Base-by-base conservation (phyloP, 805 yeast genomes). In the Metschnikowia borealis region DNA sequence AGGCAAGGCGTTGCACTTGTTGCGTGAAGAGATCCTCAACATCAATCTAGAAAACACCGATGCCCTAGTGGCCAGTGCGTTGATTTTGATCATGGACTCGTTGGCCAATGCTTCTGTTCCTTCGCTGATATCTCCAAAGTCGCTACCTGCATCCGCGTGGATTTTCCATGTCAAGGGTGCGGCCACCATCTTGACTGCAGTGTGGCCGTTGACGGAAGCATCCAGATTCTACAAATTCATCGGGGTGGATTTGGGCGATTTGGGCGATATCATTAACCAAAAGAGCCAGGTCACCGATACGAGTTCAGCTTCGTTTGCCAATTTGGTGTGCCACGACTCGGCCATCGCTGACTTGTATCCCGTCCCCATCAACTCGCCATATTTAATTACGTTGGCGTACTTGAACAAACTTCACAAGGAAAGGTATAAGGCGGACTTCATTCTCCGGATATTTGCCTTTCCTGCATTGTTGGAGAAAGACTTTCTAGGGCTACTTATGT, bases 151-250 rank as follows among this genome's bases (percentile, higher is more conserved):
- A 2, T 84, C 94, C 3, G 96, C 97, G 0, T 92, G 98, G 98
- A 84, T 92, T 50, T 94, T 89, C 73, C 97, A 92, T 62, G 97
- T 92, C 11, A 87, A 94, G 59, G 98, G 97, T 32, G 96, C 97
- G 0, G 97, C 97, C 5, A 91, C 97, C 0, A 92, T 92, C 48
- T 74, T 92, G 46, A 87, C 96, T 1, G 96, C 97, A 0, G 96
- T 91, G n/a, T 89, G 97, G 90, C 97, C 96, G 3, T 71, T 90
- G 48, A 71, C 77, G 1, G 77, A 73, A 55, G 56, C 71, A 4
- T 68, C 72, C 26, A 54, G 78, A 20, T 73, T 73, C 58, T 71
- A 73, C 60, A 73, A 73, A 58, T 73, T 73, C 51, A 84, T 88
- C 38, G 85, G 92, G n/a, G 91, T 89, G 11, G 97, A 90, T 62